Conservation (phyloP, 345 rosid species). For the Nasturtium officinale region DNA sequence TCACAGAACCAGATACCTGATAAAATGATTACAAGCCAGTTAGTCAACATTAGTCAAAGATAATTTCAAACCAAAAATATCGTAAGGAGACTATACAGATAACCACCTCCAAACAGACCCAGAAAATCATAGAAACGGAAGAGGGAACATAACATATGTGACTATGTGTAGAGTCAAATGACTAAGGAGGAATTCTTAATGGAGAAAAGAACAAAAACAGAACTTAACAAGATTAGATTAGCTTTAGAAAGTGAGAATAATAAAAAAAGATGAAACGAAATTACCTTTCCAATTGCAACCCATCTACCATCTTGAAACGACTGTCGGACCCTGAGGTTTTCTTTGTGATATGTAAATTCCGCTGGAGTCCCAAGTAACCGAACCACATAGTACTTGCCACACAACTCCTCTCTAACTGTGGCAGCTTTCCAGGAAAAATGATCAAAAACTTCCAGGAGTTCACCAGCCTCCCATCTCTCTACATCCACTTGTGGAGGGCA, state of each 20-base stretch:
- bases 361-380: slow-evolving; percentile 52
- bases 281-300: slow-evolving; percentile 59
- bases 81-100: not conserved
- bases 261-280: not conserved
- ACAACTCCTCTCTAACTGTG: slow-evolving; percentile 44
- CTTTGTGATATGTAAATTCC: slow-evolving; percentile 47
- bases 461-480: slow-evolving; percentile 59
- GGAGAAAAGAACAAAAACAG: not conserved
- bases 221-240: not conserved
- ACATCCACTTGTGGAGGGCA: slow-evolving; percentile 59
- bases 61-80: slow-evolving; percentile 11
- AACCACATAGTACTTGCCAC: slow-evolving; percentile 47
- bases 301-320: slow-evolving; percentile 65
- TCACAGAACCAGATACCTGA: slow-evolving; percentile 49
- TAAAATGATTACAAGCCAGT: slow-evolving; percentile 31
- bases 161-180: not conserved
- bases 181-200: not conserved
- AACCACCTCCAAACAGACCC: slow-evolving; percentile 26
- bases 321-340: slow-evolving; percentile 59
- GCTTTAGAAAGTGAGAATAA: not conserved
- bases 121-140: not conserved
- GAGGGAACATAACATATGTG: not conserved
- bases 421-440: slow-evolving; percentile 66
- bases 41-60: slow-evolving; percentile 12
- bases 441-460: slow-evolving; percentile 63